Evolutionary conservation across 2,329 filamentous ascomycete species (phyloP).

Genomic region (Phoma sp.): DNA sequence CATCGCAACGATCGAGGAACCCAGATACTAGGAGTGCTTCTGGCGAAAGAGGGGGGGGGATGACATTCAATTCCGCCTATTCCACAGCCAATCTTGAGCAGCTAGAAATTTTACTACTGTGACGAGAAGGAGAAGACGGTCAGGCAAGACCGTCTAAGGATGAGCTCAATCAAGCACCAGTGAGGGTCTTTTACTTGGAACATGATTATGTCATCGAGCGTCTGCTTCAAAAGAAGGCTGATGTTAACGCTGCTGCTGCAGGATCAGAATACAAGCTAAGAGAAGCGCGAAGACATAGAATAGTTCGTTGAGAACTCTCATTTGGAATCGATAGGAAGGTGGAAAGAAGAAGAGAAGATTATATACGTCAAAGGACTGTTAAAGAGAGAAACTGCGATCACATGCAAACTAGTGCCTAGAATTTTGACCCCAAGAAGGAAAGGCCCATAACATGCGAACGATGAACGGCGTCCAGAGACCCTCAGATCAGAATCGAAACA

Average conservation of each 20-base stretch:
- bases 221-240: constrained; percentile 17
- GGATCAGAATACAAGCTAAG: no score
- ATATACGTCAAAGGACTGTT: no score
- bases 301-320: no score
- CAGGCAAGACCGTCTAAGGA: constrained; percentile 13
- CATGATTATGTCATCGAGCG: constrained; percentile 19
- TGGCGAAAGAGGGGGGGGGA: constrained; percentile 24
- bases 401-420: no score
- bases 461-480: no score
- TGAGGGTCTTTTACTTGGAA: constrained; percentile 15
- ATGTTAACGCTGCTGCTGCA: neutral
- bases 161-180: constrained; percentile 13
- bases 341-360: no score
- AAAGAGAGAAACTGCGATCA: no score
- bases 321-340: no score
- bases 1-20: constrained; percentile 13
- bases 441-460: no score
- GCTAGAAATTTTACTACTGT: constrained; percentile 21
- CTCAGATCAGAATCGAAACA: constrained; percentile 18
- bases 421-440: no score
- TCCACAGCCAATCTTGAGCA: constrained; percentile 21
- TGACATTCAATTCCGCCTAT: constrained; percentile 23
- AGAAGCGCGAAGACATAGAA: no score
- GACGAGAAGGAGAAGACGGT: neutral
- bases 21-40: constrained; percentile 23